Evolutionary conservation across 164 flowering plant genomes (phyloP), one percentile per base, ranked within the genome.

Genomic region (Nelumbo lutea): DNA sequence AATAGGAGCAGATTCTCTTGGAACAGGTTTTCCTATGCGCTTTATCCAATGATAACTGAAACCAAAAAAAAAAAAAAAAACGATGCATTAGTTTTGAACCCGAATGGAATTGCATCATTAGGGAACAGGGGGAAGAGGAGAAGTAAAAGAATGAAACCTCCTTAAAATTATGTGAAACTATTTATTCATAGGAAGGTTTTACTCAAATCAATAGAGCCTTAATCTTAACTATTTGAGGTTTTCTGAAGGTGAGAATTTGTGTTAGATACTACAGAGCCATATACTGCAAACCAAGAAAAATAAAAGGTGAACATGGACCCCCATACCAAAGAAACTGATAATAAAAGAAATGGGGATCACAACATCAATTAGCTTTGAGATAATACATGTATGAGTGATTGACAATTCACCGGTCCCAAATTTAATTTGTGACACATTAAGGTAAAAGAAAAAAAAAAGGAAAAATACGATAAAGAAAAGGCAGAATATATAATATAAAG

Each of bases 11-110:
- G 67, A 75, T 74, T 88, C 88, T 76, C 97, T 87, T 6, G 90
- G 80, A 67, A 87, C 96, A 42, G 96, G 99, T 67, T 75, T 86
- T 53, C 99, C 97, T 77, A 77, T 87, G 53, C 93, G 69, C 82
- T 71, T 88, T 69, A 95, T 92, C 97, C 99, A 95, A 40, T 95
- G 97, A 74, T 92, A 92, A 9, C 99, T 95, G 88, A 80, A 77
- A 62, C 64, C 51, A 69, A 69, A 47, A 13, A 65, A 60, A 55
- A 60, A 55, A 14, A 44, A 64, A 41, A 6, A 51, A 74, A 8
- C 2, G 38, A 57, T 15, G 59, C 9, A 57, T 27, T 57, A 5
- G 40, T 27, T 57, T 27, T 11, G n/a, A 50, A 55, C 2, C 14
- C 14, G 58, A 55, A 55, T 11, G 58, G 6, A 15, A 57, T 27